A percentile compares a stretch with the other conserved stretches of the same genome.
Evolutionary conservation across 208 protist species (phyloP).

Genomic region (Trypanosoma mega): DNA sequence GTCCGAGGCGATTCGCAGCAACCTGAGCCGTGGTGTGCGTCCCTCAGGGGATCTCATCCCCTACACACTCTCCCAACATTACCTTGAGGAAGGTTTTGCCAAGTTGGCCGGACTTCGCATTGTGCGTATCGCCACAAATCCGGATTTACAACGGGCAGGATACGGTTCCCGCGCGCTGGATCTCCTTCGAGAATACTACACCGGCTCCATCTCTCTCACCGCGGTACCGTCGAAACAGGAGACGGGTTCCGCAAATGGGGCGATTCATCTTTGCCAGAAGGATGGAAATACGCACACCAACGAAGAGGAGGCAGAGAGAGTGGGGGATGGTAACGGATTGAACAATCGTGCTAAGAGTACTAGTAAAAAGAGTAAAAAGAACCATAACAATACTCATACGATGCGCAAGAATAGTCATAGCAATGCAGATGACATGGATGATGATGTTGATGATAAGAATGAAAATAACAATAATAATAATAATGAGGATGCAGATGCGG

Average conservation of each 20-base stretch:
- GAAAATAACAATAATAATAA: slow-evolving; percentile 10
- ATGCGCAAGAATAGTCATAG: too few species aligned
- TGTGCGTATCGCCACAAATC: slow-evolving; percentile 99
- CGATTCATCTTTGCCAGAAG: too few species aligned
- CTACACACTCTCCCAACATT: slow-evolving; percentile 98
- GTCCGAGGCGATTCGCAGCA: slow-evolving; percentile 77
- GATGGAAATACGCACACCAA: too few species aligned
- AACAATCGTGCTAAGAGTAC: too few species aligned
- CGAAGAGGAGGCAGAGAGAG: too few species aligned
- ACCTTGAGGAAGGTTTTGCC: slow-evolving; percentile 94
- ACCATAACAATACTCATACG: too few species aligned
- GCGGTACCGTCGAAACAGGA: too few species aligned
- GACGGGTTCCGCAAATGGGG: too few species aligned
- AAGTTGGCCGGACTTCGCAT: slow-evolving; percentile 95
- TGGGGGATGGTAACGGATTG: too few species aligned
- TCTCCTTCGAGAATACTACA: slow-evolving; percentile 95
- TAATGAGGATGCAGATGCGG: slow-evolving; percentile 10
- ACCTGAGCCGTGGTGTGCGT: slow-evolving; percentile 88
- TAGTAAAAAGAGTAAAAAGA: too few species aligned
- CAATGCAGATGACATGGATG: slow-evolving; percentile 11
- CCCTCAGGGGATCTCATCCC: slow-evolving; percentile 99
- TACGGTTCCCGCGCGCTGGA: slow-evolving; percentile 96
- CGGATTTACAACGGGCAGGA: slow-evolving; percentile 95
- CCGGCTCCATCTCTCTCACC: slow-evolving; percentile 79
- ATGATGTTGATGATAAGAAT: slow-evolving; percentile 15